A percentile compares a stretch with the other conserved stretches of the same genome.
Conservation (phyloP, 2,329 filamentous ascomycete species). For the Colletotrichum magnum region DNA sequence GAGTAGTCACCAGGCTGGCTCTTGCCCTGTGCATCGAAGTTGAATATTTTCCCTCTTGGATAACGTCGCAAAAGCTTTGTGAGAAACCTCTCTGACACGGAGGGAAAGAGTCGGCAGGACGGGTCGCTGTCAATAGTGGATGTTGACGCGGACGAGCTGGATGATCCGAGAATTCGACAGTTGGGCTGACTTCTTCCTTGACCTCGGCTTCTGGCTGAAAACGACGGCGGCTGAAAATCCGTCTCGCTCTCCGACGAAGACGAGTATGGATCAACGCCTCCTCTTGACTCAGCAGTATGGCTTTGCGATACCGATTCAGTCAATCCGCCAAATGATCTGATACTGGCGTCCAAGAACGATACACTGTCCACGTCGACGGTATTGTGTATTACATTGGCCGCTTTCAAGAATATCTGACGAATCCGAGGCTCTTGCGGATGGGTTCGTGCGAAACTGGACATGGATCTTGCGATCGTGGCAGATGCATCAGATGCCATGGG, state of each 20-base stretch:
- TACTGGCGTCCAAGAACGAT: conserved; percentile 40
- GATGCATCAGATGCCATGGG: too few relatives aligned
- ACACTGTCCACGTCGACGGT: conserved; percentile 50
- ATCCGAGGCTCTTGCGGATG: conserved; percentile 9
- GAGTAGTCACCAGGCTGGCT: conserved; percentile 50
- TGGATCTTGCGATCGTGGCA: conserved; percentile 46
- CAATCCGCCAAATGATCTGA: conserved; percentile 46
- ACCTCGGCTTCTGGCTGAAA: too few relatives aligned
- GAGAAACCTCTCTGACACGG: conserved; percentile 56
- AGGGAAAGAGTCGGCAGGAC: conserved; percentile 34
- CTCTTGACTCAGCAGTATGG: too few relatives aligned
- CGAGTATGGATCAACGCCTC: background rate
- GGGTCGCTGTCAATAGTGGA: conserved; percentile 47
- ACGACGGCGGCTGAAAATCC: background rate
- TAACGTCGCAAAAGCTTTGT: conserved; percentile 58
- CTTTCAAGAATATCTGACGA: conserved; percentile 56
- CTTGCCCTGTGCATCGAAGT: conserved; percentile 56
- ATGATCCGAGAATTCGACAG: conserved; percentile 56
- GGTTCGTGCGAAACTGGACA: background rate
- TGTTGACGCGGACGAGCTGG: conserved; percentile 50
- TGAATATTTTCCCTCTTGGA: conserved; percentile 62
- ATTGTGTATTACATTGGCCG: conserved; percentile 58
- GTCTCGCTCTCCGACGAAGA: conserved; percentile 43
- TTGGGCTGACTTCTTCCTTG: too few relatives aligned
- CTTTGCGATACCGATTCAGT: conserved; percentile 36